phyloP scores from a whole-genome alignment of 1,284 basidiomycete genomes.

The Cutaneotrichosporon spelunceum region DNA sequence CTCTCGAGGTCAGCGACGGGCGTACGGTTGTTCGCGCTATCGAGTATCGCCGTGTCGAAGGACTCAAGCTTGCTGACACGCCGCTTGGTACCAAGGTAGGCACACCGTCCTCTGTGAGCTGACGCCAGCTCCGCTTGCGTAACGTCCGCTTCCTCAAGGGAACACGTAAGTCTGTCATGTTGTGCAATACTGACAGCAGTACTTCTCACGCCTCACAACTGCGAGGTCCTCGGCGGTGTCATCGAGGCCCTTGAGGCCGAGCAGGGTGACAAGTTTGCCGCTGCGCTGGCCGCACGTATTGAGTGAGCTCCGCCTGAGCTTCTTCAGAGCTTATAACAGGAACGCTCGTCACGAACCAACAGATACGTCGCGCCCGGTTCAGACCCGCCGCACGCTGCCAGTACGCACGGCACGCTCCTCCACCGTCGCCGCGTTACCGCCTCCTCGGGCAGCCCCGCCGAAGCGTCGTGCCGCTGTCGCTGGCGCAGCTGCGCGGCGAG shows the following conservation, averaged over 20 bases:
- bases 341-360: slow-evolving; percentile 11
- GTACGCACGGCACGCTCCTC: not conserved
- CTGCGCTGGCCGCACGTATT: slow-evolving; percentile 24
- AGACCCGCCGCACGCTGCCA: not conserved
- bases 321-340: slow-evolving; percentile 24
- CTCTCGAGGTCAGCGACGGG: slow-evolving; percentile 46
- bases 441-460: slow-evolving; percentile 3
- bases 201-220: slow-evolving; percentile 42
- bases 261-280: slow-evolving; percentile 39
- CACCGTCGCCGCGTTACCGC: not conserved
- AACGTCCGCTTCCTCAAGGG: slow-evolving; percentile 37
- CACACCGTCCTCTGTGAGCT: not conserved
- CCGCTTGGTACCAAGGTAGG: slow-evolving; percentile 46
- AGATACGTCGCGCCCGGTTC: not conserved
- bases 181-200: slow-evolving; percentile 23
- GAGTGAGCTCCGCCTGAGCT: slow-evolving; percentile 24
- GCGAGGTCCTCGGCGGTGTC: slow-evolving; percentile 35
- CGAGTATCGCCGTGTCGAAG: slow-evolving; percentile 42
- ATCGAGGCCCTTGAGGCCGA: slow-evolving; percentile 40
- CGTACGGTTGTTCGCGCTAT: slow-evolving; percentile 38
- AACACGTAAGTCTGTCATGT: slow-evolving; percentile 18
- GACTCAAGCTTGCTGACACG: slow-evolving; percentile 44
- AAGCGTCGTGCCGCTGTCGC: slow-evolving; percentile 9
- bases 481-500: slow-evolving; percentile 18
- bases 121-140: slow-evolving; percentile 37